Base-by-base conservation (phyloP, 2,329 filamentous ascomycete species). In the Thyridium curvatum region DNA sequence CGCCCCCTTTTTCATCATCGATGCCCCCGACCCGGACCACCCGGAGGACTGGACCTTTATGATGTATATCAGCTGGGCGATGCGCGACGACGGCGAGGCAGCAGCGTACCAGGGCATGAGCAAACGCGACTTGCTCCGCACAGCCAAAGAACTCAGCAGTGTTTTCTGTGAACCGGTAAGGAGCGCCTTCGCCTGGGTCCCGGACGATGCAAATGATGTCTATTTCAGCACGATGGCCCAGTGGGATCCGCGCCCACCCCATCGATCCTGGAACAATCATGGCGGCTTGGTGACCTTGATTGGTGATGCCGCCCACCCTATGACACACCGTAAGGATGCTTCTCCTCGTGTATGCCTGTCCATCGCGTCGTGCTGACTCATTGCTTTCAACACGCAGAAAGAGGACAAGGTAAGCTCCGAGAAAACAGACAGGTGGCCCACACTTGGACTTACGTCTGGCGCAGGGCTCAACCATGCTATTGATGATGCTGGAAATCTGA, bases 61-160 rank as follows among this genome's bases (percentile, higher is more conserved):
- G 50, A 69, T 65, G 52, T 72, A 72, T 48, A 64, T 71, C 37
- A 69, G 66, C 10, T 70, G 65, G 63, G 45, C 38, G 14, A 58
- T 51, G 9, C 54, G 49, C 28, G 18, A 62, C 2, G 59, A 67
- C 37, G 60, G 68, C 42, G 66, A 71, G 43, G 57, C 58, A 9
- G 50, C 51, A 29, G 62, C 62, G 32, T 52, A 50, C 12, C 45
- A 47, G 12, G 49, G 39, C 3, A 53, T 48, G 43, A 61, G 58
- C 50, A 55, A 57, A 28, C 46, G 56, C 32, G 58, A 65, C 45
- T 49, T 64, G 15, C 46, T 68, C 4, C 46, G 41, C 12, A 63
- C 68, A 46, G 56, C 62, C 17, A 69, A 66, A 35, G 53, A 61
- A 26, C 56, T 62, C 14, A 54, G 58, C 1, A 58, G 45, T 34